Base-by-base conservation (phyloP, 345 rosid species). In the Populus pruinosa region DNA sequence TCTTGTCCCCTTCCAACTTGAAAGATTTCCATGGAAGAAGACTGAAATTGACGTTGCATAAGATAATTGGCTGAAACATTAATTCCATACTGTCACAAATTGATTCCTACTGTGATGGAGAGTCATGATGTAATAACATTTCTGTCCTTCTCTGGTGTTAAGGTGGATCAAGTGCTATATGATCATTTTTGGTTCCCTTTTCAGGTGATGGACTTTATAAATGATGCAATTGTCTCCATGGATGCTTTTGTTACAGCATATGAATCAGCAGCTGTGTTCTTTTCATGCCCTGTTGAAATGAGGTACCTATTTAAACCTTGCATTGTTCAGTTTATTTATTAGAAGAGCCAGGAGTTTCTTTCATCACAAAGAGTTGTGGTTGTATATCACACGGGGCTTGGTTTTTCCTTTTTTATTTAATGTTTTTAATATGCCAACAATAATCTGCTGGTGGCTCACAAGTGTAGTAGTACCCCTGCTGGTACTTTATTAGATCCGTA, bases 201-300 rank as follows among this genome's bases (percentile, higher is more conserved):
- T 61, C 83, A 96, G 99, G 99, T 96, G 81, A 88, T 96, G 94
- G 99, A 96, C 86, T 96, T 96, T 69, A 89, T 96, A 79, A 96
- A 96, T 86, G 99, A 96, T 85, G 94, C 98, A 50, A 78, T 91
- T 86, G 91, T 88, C 71, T 92, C 99, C 73, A 87, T 96, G 93
- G 97, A 93, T 82, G 88, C 97, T 75, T 87, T 93, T 69, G 82
- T 87, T 78, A 82, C 87, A 79, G 90, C 90, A 14, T 92, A 91
- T 87, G 87, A 78, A 70, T 90, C 90, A 56, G 90, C 96, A 83
- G 89, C 94, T 69, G 69, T 89, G 77, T 84, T 88, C 64, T 92
- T 93, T 78, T 90, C 88, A 68, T 86, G 87, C 76, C 89, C 92
- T 77, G 85, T 93, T 70, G 93, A 91, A 72, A 87, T 85, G 83